Percentiles rank a stretch among this genome's conserved stretches.
Evolutionary conservation across 2,329 filamentous ascomycete species (phyloP).

Genomic region (Hirsutella minnesotensis): DNA sequence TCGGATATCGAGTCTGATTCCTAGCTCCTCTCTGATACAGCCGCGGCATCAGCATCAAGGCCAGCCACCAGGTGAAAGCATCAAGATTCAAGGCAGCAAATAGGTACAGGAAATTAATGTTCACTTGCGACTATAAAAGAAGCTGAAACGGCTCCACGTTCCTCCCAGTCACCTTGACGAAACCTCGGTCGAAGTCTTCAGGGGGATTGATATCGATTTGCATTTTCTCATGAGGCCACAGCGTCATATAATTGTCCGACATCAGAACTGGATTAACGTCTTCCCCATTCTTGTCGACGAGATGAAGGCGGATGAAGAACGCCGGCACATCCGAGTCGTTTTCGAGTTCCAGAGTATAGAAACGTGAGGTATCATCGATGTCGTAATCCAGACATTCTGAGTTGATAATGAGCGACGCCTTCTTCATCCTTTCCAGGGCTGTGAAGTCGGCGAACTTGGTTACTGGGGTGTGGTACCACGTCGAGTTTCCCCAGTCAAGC

Average conservation of each 20-base stretch:
- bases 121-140: too few relatives aligned
- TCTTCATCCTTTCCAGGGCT: slow-evolving; percentile 25
- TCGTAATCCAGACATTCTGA: not conserved
- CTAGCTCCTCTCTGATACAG: too few relatives aligned
- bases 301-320: slow-evolving; percentile 41
- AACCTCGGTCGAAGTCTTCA: not conserved
- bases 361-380: not conserved
- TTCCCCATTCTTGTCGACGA: slow-evolving; percentile 29
- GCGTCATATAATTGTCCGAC: slow-evolving; percentile 52
- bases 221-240: slow-evolving; percentile 44
- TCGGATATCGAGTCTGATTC: too few relatives aligned
- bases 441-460: slow-evolving; percentile 35
- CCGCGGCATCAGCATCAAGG: too few relatives aligned
- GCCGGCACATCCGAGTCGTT: slow-evolving; percentile 42
- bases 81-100: too few relatives aligned
- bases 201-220: slow-evolving; percentile 8
- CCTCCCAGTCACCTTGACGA: slow-evolving; percentile 6
- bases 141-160: slow-evolving; percentile 1
- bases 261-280: slow-evolving; percentile 42
- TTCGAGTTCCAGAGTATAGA: slow-evolving; percentile 28
- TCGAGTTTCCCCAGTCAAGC: slow-evolving; percentile 43
- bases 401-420: slow-evolving; percentile 12
- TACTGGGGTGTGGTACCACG: slow-evolving; percentile 49
- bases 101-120: too few relatives aligned
- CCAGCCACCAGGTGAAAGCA: too few relatives aligned